Evolutionary conservation across 441 rosid species (phyloP), one percentile per base, ranked within the genome.

Genomic region (Aquilaria agallochum): DNA sequence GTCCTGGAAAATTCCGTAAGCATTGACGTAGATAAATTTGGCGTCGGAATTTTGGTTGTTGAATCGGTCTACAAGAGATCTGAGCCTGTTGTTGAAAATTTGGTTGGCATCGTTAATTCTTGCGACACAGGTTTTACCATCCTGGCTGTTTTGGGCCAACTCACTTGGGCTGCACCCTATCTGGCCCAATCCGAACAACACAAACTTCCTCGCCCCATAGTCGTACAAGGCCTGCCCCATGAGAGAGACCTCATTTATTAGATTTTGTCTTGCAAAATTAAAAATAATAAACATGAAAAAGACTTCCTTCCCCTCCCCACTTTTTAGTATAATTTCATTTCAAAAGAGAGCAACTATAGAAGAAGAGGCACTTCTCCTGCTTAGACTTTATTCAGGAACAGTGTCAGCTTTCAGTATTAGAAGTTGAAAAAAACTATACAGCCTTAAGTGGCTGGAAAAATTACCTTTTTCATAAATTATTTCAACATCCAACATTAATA

Each of bases 151-250:
- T 55, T 84, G 94, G 31, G 96, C 94, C 60, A 91, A 48, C 64
- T 82, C 76, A 67, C 75, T 88, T 7, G 97, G 97, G 55, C 90
- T 86, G 78, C 97, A 91, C 2, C 97, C 97, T 36, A 91, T 77
- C 45, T 80, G 87, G 0, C 97, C 97, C 40, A 88, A 70, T 10
- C 97, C 97, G 44, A 81, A 64, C 69, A 91, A 20, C 47, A 54
- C 97, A 59, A 91, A 86, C 68, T 86, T 91, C 74, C 96, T 86
- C 11, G 92, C 97, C 34, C 97, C 96, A 3, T 84, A 64, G 74
- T 69, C 58, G 81, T 88, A 86, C 75, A 88, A 33, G 51, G n/a
- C 53, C 97, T 90, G 72, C 15, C 27, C 53, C 68, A 45, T 30
- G 34, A 20, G 50, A 20, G 31, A 34, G 20, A 20, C 27, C 27